phyloP scores from a whole-genome alignment of 1,284 basidiomycete species.

The Ceratobasidium sp. region DNA sequence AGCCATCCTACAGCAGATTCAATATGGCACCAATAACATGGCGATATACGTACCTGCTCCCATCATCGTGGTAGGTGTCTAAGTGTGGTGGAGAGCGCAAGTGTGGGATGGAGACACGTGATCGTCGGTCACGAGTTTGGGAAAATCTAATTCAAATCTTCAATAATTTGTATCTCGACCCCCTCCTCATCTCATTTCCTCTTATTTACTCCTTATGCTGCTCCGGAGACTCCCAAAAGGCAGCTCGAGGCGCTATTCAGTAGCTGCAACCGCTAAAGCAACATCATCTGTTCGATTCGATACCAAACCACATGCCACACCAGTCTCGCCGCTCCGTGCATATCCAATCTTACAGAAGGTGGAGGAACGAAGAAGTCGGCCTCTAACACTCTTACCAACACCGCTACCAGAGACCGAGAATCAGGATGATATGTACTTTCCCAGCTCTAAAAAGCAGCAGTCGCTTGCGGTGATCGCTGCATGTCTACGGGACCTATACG shows the following conservation, averaged over 20 bases:
- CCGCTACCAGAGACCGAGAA: conserved; percentile 68
- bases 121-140: conserved; percentile 11
- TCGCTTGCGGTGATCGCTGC: conserved; percentile 82
- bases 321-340: conserved; percentile 31
- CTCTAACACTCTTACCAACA: conserved; percentile 66
- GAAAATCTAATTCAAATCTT: conserved; percentile 8
- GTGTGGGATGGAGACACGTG: conserved; percentile 44
- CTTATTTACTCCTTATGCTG: conserved; percentile 4
- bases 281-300: not conserved
- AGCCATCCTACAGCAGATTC: conserved; percentile 80
- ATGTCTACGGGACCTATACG: conserved; percentile 78
- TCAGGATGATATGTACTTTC: conserved; percentile 71
- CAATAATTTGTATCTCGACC: conserved; percentile 2
- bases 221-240: conserved; percentile 43
- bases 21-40: not conserved
- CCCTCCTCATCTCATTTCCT: conserved; percentile 11
- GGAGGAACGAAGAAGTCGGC: conserved; percentile 28
- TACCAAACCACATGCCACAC: not conserved
- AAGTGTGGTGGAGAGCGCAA: conserved; percentile 34
- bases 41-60: conserved; percentile 33
- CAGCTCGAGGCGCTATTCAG: conserved; percentile 35
- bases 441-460: conserved; percentile 75
- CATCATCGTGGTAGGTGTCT: conserved; percentile 42
- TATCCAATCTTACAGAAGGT: conserved; percentile 21
- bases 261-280: conserved; percentile 1